These are phyloP conservation scores for Epicoccum nigrum DNA, from an alignment of 2,329 filamentous ascomycete species.

Conservation along the genomic window DNA sequence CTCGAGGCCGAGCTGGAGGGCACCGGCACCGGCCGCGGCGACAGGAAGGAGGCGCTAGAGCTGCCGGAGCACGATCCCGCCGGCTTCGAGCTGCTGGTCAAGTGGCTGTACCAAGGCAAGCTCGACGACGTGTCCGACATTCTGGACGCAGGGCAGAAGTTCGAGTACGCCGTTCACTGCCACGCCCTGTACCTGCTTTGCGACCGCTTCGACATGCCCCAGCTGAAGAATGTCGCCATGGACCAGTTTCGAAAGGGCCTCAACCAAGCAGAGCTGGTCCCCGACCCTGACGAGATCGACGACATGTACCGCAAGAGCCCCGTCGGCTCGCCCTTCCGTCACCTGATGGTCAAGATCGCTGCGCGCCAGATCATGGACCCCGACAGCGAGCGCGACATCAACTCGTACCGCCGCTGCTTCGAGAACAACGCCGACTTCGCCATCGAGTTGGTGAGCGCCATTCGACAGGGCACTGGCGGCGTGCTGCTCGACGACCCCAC, in stretches of 20 bases:
- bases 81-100: slow-evolving; percentile 61
- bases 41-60: slow-evolving; percentile 51
- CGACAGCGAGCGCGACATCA: slow-evolving; percentile 55
- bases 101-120: slow-evolving; percentile 62
- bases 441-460: slow-evolving; percentile 60
- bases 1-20: slow-evolving; percentile 49
- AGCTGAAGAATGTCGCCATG: slow-evolving; percentile 61
- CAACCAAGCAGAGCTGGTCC: slow-evolving; percentile 57
- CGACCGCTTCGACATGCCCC: slow-evolving; percentile 57
- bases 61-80: slow-evolving; percentile 57
- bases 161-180: slow-evolving; percentile 60
- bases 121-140: slow-evolving; percentile 58
- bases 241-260: slow-evolving; percentile 60
- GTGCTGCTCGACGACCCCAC: slow-evolving; percentile 61
- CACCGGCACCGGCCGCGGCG: slow-evolving; percentile 44
- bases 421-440: slow-evolving; percentile 58
- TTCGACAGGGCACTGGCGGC: slow-evolving; percentile 56
- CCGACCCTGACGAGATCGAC: slow-evolving; percentile 61
- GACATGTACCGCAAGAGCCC: slow-evolving; percentile 58
- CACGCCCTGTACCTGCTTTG: slow-evolving; percentile 61
- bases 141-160: slow-evolving; percentile 55
- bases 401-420: slow-evolving; percentile 58
- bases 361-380: slow-evolving; percentile 64
- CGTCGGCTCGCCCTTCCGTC: slow-evolving; percentile 55
- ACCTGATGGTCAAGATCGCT: slow-evolving; percentile 60